A percentile compares a stretch with the other conserved stretches of the same genome.
phyloP scores from a whole-genome alignment of 2,329 filamentous ascomycete genomes.

The Alternaria arbusti region DNA sequence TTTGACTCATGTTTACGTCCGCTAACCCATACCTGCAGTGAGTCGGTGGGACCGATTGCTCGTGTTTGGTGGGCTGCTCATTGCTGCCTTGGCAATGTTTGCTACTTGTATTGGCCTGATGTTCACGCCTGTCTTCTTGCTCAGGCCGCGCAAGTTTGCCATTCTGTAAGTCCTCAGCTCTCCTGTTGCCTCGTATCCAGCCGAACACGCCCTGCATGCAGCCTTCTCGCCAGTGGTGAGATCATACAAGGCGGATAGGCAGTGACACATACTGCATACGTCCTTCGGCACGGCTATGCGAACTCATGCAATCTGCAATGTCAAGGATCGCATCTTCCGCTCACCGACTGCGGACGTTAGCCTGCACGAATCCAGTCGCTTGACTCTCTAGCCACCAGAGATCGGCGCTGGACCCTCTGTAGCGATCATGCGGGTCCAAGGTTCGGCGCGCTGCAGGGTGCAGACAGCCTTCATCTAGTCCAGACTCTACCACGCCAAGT shows the following conservation, averaged over 20 bases:
- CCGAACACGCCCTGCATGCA: conserved; percentile 24
- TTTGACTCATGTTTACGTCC: conserved; percentile 28
- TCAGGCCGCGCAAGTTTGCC: conserved; percentile 91
- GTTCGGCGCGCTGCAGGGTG: conserved; percentile 46
- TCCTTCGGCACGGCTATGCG: conserved; percentile 38
- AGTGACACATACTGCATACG: conserved; percentile 35
- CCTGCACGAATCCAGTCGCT: conserved; percentile 31
- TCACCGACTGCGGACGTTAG: conserved; percentile 16
- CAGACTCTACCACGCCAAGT: conserved; percentile 32
- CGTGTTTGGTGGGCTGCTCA: conserved; percentile 69
- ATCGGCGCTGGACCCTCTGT: conserved; percentile 42
- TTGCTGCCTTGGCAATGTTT: conserved; percentile 78
- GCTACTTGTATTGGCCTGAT: conserved; percentile 90
- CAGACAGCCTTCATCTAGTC: conserved; percentile 38
- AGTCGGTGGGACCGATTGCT: conserved; percentile 96
- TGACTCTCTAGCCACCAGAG: conserved; percentile 47
- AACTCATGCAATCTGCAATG: conserved; percentile 38
- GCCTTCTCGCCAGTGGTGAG: conserved; percentile 17
- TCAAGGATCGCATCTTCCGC: conserved; percentile 17
- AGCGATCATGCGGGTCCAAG: conserved; percentile 52
- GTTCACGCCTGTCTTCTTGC: conserved; percentile 71
- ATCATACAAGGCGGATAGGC: conserved; percentile 29
- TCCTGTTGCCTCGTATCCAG: conserved; percentile 21
- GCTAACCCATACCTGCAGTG: conserved; percentile 64
- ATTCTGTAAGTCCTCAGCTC: conserved; percentile 77